These are phyloP conservation scores for Saccharomyces hybrid DNA, from an alignment of 1,139 yeast genomes.

Conservation along the genomic window DNA sequence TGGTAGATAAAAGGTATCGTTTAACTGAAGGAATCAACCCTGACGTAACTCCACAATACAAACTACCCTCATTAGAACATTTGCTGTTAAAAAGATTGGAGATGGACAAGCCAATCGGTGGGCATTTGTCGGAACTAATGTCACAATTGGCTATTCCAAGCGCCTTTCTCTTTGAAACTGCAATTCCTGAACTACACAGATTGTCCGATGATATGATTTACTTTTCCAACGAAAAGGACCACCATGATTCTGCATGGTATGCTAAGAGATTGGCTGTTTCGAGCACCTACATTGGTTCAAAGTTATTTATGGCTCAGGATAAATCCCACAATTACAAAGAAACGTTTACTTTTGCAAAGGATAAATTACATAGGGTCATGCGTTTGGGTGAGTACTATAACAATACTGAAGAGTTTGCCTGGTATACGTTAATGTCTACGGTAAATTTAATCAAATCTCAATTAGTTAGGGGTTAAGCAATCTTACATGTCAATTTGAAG, in stretches of 20 bases:
- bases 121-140: slow-evolving; percentile 35
- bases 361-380: slow-evolving; percentile 49
- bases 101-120: slow-evolving; percentile 51
- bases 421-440: slow-evolving; percentile 60
- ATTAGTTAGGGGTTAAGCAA: slow-evolving; percentile 49
- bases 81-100: slow-evolving; percentile 55
- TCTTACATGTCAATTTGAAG: not conserved
- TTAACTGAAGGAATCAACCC: slow-evolving; percentile 30
- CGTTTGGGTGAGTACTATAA: slow-evolving; percentile 53
- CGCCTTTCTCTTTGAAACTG: slow-evolving; percentile 28
- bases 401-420: slow-evolving; percentile 64
- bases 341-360: slow-evolving; percentile 60
- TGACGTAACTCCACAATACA: slow-evolving; percentile 22
- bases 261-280: slow-evolving; percentile 70
- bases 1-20: slow-evolving; percentile 49
- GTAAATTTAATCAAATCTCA: slow-evolving; percentile 68
- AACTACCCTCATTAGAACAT: slow-evolving; percentile 34
- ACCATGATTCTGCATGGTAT: slow-evolving; percentile 92
- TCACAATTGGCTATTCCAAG: slow-evolving; percentile 33
- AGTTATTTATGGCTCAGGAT: slow-evolving; percentile 77
- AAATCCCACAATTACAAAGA: slow-evolving; percentile 46
- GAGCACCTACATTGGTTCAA: slow-evolving; percentile 63
- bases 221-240: slow-evolving; percentile 63
- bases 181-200: slow-evolving; percentile 58
- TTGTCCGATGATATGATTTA: slow-evolving; percentile 78